Conservation (phyloP, 2,329 filamentous ascomycete genomes). For the Nothomitra cinnamomea region DNA sequence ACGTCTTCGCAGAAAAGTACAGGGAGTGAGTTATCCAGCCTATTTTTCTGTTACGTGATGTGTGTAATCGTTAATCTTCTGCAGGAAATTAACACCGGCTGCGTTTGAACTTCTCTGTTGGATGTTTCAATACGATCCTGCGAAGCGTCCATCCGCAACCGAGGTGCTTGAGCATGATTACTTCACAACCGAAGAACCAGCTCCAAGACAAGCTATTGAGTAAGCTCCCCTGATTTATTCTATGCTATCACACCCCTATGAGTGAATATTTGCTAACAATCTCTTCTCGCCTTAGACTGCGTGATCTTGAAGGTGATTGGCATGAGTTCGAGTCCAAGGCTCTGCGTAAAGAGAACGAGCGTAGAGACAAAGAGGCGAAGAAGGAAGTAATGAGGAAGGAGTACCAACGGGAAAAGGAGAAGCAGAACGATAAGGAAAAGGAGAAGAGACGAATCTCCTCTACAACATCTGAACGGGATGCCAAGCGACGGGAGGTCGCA, state of each 20-base stretch:
- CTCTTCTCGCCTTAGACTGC: constrained; percentile 40
- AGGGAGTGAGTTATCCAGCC: constrained; percentile 56
- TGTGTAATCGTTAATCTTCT: neutral
- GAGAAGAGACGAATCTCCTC: constrained; percentile 30
- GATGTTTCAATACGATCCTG: constrained; percentile 85
- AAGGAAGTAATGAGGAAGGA: constrained; percentile 15
- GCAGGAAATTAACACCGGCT: constrained; percentile 48
- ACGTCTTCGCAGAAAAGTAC: constrained; percentile 71
- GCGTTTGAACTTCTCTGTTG: constrained; percentile 67
- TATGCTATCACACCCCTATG: too few relatives aligned
- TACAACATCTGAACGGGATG: constrained; percentile 21
- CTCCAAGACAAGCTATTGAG: constrained; percentile 62
- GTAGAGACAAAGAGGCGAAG: constrained; percentile 39
- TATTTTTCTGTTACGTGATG: constrained; percentile 36
- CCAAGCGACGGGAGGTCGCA: constrained; percentile 15
- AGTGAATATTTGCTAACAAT: too few relatives aligned
- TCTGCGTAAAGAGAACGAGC: constrained; percentile 74
- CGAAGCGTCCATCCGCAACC: constrained; percentile 63
- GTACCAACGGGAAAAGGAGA: constrained; percentile 12
- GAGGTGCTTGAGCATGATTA: constrained; percentile 78
- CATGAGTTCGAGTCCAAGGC: constrained; percentile 98
- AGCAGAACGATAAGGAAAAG: constrained; percentile 31
- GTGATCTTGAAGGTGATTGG: constrained; percentile 80
- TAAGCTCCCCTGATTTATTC: constrained; percentile 31
- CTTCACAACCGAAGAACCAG: constrained; percentile 68